Conservation (phyloP, 1,284 basidiomycete genomes). For the Spongispora temasekensis region DNA sequence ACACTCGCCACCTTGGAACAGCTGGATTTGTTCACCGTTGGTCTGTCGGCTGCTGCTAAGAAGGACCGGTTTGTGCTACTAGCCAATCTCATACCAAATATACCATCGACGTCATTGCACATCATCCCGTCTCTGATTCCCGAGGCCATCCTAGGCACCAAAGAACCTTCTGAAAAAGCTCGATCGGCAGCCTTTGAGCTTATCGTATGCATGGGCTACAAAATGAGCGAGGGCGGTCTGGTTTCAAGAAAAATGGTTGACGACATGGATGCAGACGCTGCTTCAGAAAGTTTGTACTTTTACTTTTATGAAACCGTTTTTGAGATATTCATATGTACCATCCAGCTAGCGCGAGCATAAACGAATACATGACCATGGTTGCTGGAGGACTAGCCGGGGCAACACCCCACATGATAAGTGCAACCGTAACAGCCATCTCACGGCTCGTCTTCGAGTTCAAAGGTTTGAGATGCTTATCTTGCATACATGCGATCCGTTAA, state of each 20-base stretch:
- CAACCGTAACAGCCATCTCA: slow-evolving; percentile 92
- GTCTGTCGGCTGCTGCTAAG: slow-evolving; percentile 85
- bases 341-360: slow-evolving; percentile 74
- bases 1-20: slow-evolving; percentile 52
- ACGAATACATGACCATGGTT: slow-evolving; percentile 97
- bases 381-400: slow-evolving; percentile 93
- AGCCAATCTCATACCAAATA: slow-evolving; percentile 66
- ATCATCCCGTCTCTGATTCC: slow-evolving; percentile 89
- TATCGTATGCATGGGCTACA: slow-evolving; percentile 89
- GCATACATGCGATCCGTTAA: slow-evolving; percentile 3
- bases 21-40: slow-evolving; percentile 64
- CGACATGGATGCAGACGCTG: slow-evolving; percentile 76
- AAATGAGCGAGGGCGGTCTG: slow-evolving; percentile 87
- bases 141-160: slow-evolving; percentile 96
- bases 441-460: slow-evolving; percentile 97
- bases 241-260: slow-evolving; percentile 80
- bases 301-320: neutral
- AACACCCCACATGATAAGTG: slow-evolving; percentile 98
- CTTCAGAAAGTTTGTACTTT: slow-evolving; percentile 52
- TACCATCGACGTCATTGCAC: slow-evolving; percentile 78
- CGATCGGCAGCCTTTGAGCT: slow-evolving; percentile 90
- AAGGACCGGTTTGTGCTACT: slow-evolving; percentile 89
- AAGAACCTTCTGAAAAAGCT: slow-evolving; percentile 95
- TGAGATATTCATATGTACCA: slow-evolving; percentile 10
- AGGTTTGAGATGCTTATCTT: slow-evolving; percentile 46